Conservation (phyloP, 108 stramenopile species). For the Parietichytrium sp. region DNA sequence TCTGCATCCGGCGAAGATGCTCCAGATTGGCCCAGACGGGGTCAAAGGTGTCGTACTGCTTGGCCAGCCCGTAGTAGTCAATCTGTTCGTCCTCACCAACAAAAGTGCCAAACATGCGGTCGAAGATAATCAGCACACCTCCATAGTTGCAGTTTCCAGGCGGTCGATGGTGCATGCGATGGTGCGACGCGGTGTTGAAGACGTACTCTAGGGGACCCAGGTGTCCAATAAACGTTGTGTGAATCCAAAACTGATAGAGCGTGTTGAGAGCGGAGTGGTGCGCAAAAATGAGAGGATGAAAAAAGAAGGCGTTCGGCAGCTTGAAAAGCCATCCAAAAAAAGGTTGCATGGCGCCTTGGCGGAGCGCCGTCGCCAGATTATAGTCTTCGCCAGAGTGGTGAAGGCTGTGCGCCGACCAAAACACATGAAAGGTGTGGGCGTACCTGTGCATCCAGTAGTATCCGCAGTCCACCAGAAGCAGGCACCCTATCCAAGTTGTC, state of each 20-base stretch:
- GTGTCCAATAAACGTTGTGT: conserved; percentile 39
- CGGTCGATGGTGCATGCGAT: conserved; percentile 50
- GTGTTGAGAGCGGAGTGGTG: conserved; percentile 45
- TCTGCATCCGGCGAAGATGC: conserved; percentile 13
- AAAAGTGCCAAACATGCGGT: conserved; percentile 51
- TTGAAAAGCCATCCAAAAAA: conserved; percentile 39
- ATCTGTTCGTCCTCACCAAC: background rate
- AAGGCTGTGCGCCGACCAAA: conserved; percentile 47
- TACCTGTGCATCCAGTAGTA: conserved; percentile 49
- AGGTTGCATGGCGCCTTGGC: conserved; percentile 36
- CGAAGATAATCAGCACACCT: conserved; percentile 49
- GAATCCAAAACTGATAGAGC: conserved; percentile 55
- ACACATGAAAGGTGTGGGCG: conserved; percentile 40
- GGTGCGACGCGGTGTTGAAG: conserved; percentile 53
- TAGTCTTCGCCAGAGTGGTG: conserved; percentile 54
- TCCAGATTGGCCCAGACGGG: conserved; percentile 42
- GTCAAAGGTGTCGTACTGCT: conserved; percentile 40
- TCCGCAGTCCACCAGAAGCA: conserved; percentile 43
- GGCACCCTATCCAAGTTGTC: background rate
- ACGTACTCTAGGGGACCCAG: conserved; percentile 47
- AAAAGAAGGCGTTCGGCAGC: conserved; percentile 41
- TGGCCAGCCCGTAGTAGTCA: conserved; percentile 43
- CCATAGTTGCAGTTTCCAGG: conserved; percentile 51
- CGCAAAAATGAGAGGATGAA: conserved; percentile 36
- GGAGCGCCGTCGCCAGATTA: conserved; percentile 49